phyloP scores from a whole-genome alignment of 306 rosid genomes.

The Medicago truncatula region DNA sequence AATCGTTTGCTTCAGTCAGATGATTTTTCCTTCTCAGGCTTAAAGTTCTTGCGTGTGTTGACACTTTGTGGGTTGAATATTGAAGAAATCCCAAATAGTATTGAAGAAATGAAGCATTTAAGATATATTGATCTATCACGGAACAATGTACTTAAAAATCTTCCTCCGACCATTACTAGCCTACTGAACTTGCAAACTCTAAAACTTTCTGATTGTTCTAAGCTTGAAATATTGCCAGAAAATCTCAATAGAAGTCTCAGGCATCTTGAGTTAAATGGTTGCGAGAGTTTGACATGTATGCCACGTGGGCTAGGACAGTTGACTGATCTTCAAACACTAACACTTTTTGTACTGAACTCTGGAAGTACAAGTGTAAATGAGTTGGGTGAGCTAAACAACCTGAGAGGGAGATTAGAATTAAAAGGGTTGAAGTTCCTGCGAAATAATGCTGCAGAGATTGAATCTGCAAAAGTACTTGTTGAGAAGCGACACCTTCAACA shows the following conservation, averaged over 20 bases:
- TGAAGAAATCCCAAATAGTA: not conserved
- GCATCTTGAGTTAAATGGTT: slow-evolving; percentile 37
- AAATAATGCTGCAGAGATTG: not conserved
- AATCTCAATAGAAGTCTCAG: slow-evolving; percentile 38
- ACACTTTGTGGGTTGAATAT: not conserved
- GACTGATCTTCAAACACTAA: slow-evolving; percentile 37
- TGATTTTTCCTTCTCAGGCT: not conserved
- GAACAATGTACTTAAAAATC: not conserved
- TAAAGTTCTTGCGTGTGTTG: slow-evolving; percentile 36
- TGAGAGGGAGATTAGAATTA: slow-evolving; percentile 25
- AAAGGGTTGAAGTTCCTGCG: not conserved
- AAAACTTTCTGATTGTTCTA: slow-evolving; percentile 12
- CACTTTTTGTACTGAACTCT: not conserved
- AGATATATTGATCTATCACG: slow-evolving; percentile 44
- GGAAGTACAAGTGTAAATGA: not conserved
- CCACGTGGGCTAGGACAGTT: slow-evolving; percentile 32
- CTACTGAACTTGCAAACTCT: slow-evolving; percentile 41
- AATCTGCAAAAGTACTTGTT: slow-evolving; percentile 10
- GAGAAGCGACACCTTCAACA: slow-evolving; percentile 33
- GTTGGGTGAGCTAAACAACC: slow-evolving; percentile 39
- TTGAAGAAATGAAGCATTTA: slow-evolving; percentile 37
- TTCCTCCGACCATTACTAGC: slow-evolving; percentile 24
- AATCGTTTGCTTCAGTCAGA: not conserved
- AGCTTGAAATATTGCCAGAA: slow-evolving; percentile 31
- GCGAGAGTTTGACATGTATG: slow-evolving; percentile 28